These are phyloP conservation scores for Rickenella mellea DNA, from an alignment of 768 basidiomycete species.

Conservation along the genomic window DNA sequence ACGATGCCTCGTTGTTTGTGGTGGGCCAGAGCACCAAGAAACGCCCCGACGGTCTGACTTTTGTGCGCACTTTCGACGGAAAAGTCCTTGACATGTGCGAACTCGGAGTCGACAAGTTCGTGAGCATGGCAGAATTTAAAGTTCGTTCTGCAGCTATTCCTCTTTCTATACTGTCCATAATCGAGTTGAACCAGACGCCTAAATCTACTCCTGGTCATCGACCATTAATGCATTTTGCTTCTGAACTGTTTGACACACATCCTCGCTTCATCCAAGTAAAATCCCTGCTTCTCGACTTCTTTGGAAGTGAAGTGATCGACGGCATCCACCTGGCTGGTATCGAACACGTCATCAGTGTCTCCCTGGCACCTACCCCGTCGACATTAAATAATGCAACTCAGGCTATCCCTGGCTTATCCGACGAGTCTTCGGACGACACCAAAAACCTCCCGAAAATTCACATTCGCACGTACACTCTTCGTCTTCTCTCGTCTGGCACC, in stretches of 20 bases:
- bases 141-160: slow-evolving; percentile 31
- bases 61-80: slow-evolving; percentile 81
- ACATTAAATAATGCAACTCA: slow-evolving; percentile 37
- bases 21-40: slow-evolving; percentile 93
- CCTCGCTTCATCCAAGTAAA: slow-evolving; percentile 89
- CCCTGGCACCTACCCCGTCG: slow-evolving; percentile 55
- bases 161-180: not conserved
- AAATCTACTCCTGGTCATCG: slow-evolving; percentile 87
- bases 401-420: slow-evolving; percentile 13
- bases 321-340: slow-evolving; percentile 76
- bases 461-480: slow-evolving; percentile 76
- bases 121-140: slow-evolving; percentile 76
- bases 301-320: slow-evolving; percentile 81
- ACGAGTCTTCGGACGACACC: slow-evolving; percentile 26
- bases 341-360: slow-evolving; percentile 81
- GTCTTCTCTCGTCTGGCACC: slow-evolving; percentile 65
- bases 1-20: slow-evolving; percentile 88
- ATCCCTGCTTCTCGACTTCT: slow-evolving; percentile 83
- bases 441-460: slow-evolving; percentile 70
- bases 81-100: slow-evolving; percentile 92
- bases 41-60: slow-evolving; percentile 75
- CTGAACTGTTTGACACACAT: slow-evolving; percentile 90
- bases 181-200: slow-evolving; percentile 42
- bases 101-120: slow-evolving; percentile 76
- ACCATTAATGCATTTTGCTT: slow-evolving; percentile 93